Evolutionary conservation across 1,284 basidiomycete species (phyloP).

Genomic region (Ceratobasidium sp.): DNA sequence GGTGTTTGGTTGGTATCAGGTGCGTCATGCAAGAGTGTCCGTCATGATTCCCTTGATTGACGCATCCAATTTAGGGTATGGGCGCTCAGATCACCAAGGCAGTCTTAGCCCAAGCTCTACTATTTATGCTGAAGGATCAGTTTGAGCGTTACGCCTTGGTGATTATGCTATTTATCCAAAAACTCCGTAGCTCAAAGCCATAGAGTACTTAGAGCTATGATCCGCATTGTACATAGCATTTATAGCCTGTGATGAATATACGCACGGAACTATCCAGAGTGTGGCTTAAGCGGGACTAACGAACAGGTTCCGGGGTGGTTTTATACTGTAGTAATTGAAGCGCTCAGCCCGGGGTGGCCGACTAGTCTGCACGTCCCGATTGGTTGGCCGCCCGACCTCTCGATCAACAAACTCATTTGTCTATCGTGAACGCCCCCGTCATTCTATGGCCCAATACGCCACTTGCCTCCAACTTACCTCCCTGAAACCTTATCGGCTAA

Average conservation of each 20-base stretch:
- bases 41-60: not conserved
- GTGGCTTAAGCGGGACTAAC: too few species aligned
- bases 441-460: not conserved
- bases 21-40: constrained; percentile 59
- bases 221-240: not conserved
- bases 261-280: not conserved
- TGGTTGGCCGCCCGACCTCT: too few species aligned
- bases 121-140: constrained; percentile 83
- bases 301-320: too few species aligned
- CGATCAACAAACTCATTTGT: too few species aligned
- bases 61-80: constrained; percentile 69
- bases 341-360: too few species aligned
- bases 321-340: too few species aligned
- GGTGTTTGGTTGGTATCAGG: constrained; percentile 93
- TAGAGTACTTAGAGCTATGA: not conserved
- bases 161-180: constrained; percentile 59
- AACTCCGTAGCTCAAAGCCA: constrained; percentile 8
- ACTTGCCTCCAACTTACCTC: not conserved
- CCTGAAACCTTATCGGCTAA: not conserved
- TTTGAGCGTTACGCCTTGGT: constrained; percentile 76
- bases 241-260: not conserved
- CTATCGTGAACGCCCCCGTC: too few species aligned
- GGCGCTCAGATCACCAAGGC: constrained; percentile 88
- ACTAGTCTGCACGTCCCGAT: too few species aligned
- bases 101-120: constrained; percentile 78